These are phyloP conservation scores for Sporothrix globosa DNA, from an alignment of 2,329 filamentous ascomycete species.

Conservation along the genomic window DNA sequence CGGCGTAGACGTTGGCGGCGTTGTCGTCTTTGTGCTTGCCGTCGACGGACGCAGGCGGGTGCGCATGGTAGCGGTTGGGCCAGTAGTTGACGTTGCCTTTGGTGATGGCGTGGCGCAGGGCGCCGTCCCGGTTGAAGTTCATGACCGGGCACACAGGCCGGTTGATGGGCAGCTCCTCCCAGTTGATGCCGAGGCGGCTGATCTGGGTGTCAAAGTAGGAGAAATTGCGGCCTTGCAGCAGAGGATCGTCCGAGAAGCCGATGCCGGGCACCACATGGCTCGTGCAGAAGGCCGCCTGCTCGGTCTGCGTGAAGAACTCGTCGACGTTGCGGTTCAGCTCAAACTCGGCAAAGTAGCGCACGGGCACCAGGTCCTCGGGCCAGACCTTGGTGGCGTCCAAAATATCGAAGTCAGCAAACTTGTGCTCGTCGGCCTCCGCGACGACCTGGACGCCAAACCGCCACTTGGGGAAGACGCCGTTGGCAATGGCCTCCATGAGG, in stretches of 20 bases:
- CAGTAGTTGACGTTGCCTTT: constrained; percentile 78
- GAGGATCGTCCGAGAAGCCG: constrained; percentile 74
- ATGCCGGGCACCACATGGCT: constrained; percentile 78
- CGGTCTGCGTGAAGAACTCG: constrained; percentile 80
- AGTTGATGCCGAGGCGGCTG: constrained; percentile 71
- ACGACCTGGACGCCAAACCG: constrained; percentile 81
- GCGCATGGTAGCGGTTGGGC: constrained; percentile 70
- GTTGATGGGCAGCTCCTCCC: constrained; percentile 77
- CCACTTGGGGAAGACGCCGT: constrained; percentile 73
- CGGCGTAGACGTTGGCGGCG: constrained; percentile 67
- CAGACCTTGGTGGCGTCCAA: constrained; percentile 85
- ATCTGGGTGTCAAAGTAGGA: constrained; percentile 70
- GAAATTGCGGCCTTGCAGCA: constrained; percentile 73
- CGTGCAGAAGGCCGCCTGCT: constrained; percentile 83
- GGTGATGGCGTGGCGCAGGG: constrained; percentile 71
- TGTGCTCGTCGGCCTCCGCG: constrained; percentile 69
- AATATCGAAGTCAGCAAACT: constrained; percentile 78
- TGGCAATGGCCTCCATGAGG: constrained; percentile 72
- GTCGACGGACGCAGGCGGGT: constrained; percentile 62
- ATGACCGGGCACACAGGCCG: constrained; percentile 73
- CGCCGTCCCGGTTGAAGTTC: constrained; percentile 76
- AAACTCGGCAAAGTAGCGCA: constrained; percentile 77
- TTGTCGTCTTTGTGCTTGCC: neutral
- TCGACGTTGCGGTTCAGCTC: constrained; percentile 79
- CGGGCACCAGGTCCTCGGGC: constrained; percentile 75